Base-by-base conservation (phyloP, 2,329 filamentous ascomycete species). In the Microdochium paspali region DNA sequence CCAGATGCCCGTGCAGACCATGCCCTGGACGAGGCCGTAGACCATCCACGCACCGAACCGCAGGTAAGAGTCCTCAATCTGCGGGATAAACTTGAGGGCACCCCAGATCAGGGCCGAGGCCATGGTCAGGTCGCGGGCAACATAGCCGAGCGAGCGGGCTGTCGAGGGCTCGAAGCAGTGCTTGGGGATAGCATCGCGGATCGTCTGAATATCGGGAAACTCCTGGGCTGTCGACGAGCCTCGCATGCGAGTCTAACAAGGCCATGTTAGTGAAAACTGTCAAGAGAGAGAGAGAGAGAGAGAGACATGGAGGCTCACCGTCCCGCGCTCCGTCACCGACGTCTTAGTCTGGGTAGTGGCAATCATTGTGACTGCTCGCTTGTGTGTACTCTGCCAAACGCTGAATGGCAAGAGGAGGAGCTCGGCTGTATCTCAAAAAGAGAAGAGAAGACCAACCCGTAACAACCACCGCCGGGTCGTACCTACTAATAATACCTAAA, bases 1-100 rank as follows among this genome's bases (percentile, higher is more conserved):
- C 84, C 83, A 87, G 55, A 87, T 66, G 3, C 83, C 83, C 3
- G 80, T 85, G 61, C 80, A 79, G 54, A 84, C 66, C 24, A 83
- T 73, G 45, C 83, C 82, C 65, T 85, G 80, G 43, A 77, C 56
- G 61, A 80, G 83, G 53, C 78, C 75, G 61, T 87, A 86, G 40
- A 65, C 60, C 25, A 67, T 65, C 79, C 79, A 85, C 49, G 74
- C 71, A 10, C 66, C 55, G 48, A 63, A 57, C 49, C 76, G 74
- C 44, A 71, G 58, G 50, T 58, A 56, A 28, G 64, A 57, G 51
- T 70, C 68, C 48, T 69, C 62, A 47, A 82, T 66, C 45, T 62
- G 58, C 45, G 74, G 72, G 58, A 82, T 80, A 61, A 72, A 76
- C 49, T 68, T 73, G 45, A 78, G 62, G 24, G 74, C 76, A 21